Base-by-base conservation (phyloP, 2,329 filamentous ascomycete species). In the Colletotrichum abscissum region DNA sequence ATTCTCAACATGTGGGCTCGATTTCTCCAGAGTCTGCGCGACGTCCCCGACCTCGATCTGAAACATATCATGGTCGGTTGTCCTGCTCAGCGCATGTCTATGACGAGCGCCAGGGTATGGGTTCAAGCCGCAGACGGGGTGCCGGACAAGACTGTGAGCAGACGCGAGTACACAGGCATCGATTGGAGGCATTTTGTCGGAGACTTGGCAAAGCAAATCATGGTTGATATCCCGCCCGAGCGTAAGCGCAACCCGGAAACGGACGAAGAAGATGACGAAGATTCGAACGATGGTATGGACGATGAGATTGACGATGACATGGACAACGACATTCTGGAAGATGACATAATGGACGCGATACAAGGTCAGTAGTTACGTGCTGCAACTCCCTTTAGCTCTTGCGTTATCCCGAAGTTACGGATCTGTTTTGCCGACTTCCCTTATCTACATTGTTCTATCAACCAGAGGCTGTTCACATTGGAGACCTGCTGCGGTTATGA, bases 1-100 rank as follows among this genome's bases (percentile, higher is more conserved):
- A 77, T 1, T 67, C 46, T 75, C 64, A 84, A 80, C 66, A 76
- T 82, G n/a, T 88, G 86, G 86, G 69, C 74, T 1, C 74, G 75
- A 4, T 80, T 88, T 22, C 80, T 88, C 38, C 75, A 77, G 2
- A 76, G 76, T 6, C 46, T 73, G 12, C 76, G 71, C 38, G 77
- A 79, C 0, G 74, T 80, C 1, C 79, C 79, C 1, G 76, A 76
- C 4, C 78, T 86, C 16, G 69, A 83, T 1, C 77, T 87, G 0
- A 76, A 76, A 0, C 78, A 79, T 54, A 76, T 87, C 56, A 79
- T 76, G 60, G 66, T 84, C 9, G 81, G 79, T 5, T 70, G 77
- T 9, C 69, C 82, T 9, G 74, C 63, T 4, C 81, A 83, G 49
- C 54, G 67, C 8, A 59, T 49, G 19, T 19, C 24, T 6, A 52